Evolutionary conservation across 495 filamentous ascomycete genomes (phyloP), one percentile per base, ranked within the genome.

Genomic region (Aspergillus hancockii): DNA sequence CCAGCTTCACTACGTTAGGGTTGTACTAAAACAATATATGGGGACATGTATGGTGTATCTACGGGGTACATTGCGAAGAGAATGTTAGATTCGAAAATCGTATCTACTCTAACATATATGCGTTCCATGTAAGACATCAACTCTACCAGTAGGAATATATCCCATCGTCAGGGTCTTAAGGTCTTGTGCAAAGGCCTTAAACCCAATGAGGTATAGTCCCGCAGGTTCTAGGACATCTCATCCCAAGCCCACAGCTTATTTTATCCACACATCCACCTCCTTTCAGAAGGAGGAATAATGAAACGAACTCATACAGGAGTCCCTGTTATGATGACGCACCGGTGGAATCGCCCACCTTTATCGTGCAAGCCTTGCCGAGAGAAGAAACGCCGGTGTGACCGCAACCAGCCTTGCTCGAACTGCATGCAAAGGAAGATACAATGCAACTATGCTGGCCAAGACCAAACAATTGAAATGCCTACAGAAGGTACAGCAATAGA

Each of bases 351-450:
- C 43, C 59, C 66, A 12, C 54, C 63, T 1, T 32, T 65, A 38
- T 67, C 69, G 5, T 74, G 69, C 30, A 36, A 31, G 13, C 52
- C 57, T 7, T 71, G 71, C 57, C 65, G 69, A 12, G 58, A 63
- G 19, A 67, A 68, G 54, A 70, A 71, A 38, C 52, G 62, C 9
- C 65, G 69, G 8, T 73, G 71, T 50, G 67, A 71, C 49, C 64
- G 67, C 13, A 36, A 25, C 12, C 64, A 67, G 51, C 71, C 71
- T 23, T 73, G 71, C 46, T 68, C 65, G 14, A 73, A 68, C 31
- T 73, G 68, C 22, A 51, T 45, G 19, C 62, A 66, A 31, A 43
- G 68, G 49, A 59, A 60, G 5, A 63, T 65, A 13, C 9, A 50
- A 9, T 72, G 67, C 32, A 56, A 62, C 53, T 70, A 67, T 28